Percentiles rank a stretch among this genome's conserved stretches.
phyloP scores from a whole-genome alignment of 2,329 filamentous ascomycete species.

The Tolypocladium amazonense region DNA sequence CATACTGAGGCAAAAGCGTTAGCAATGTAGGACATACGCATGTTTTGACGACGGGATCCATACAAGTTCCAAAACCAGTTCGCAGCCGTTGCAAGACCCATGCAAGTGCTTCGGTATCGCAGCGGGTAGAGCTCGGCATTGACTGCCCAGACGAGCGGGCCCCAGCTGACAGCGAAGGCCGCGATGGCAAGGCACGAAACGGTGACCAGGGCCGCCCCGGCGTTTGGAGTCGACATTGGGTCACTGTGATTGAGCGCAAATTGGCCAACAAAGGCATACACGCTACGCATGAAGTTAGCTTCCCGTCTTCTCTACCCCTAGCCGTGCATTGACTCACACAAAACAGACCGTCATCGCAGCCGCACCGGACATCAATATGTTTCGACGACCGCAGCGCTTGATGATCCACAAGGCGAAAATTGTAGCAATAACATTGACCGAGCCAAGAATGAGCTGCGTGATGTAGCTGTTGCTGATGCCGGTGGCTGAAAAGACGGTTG shows the following conservation, averaged over 20 bases:
- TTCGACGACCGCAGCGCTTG: conserved; percentile 53
- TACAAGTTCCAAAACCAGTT: conserved; percentile 59
- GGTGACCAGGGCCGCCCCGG: conserved; percentile 52
- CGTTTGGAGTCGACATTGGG: conserved; percentile 32
- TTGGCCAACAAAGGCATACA: conserved; percentile 39
- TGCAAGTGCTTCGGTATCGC: conserved; percentile 41
- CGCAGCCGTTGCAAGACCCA: conserved; percentile 44
- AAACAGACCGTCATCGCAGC: conserved; percentile 48
- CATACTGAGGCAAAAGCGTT: conserved; percentile 13
- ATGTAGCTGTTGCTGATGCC: conserved; percentile 55
- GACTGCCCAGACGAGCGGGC: conserved; percentile 57
- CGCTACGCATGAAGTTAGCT: conserved; percentile 8
- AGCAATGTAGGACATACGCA: background rate
- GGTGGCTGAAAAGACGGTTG: conserved; percentile 54
- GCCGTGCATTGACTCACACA: conserved; percentile 16
- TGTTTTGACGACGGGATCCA: conserved; percentile 17
- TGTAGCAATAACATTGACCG: conserved; percentile 58
- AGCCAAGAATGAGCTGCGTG: conserved; percentile 57
- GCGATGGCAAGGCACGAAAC: conserved; percentile 61
- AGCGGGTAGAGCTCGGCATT: conserved; percentile 55
- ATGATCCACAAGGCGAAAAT: conserved; percentile 55
- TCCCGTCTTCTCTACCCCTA: background rate
- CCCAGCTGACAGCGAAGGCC: conserved; percentile 60
- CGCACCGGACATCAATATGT: conserved; percentile 51
- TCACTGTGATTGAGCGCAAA: conserved; percentile 29